phyloP scores from a whole-genome alignment of 306 rosid species.

The Citrullus mucosospermus region DNA sequence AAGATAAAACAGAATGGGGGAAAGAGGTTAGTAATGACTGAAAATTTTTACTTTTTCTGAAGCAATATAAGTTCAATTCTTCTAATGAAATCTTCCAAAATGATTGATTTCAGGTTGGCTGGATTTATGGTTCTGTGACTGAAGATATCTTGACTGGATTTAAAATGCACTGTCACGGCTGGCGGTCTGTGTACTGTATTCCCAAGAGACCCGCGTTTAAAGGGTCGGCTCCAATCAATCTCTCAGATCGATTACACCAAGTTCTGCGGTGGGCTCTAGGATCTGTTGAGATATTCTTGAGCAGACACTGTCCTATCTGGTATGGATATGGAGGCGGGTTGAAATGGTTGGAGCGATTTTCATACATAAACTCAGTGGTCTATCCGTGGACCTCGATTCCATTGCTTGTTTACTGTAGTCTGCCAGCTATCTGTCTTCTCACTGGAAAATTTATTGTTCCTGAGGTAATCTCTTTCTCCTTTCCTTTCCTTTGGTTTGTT shows the following conservation, averaged over 20 bases:
- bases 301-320: slow-evolving; percentile 92
- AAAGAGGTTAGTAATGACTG: slow-evolving; percentile 50
- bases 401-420: slow-evolving; percentile 73
- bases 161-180: slow-evolving; percentile 99
- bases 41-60: not conserved
- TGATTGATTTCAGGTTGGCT: slow-evolving; percentile 54
- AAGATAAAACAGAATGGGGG: slow-evolving; percentile 97
- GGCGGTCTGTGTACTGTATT: slow-evolving; percentile 95
- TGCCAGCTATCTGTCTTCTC: slow-evolving; percentile 89
- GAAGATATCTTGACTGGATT: slow-evolving; percentile 98
- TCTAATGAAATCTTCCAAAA: not conserved
- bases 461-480: slow-evolving; percentile 48
- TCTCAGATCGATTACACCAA: slow-evolving; percentile 91
- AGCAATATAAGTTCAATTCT: not conserved
- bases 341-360: slow-evolving; percentile 72
- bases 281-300: slow-evolving; percentile 89
- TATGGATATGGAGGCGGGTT: slow-evolving; percentile 86
- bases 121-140: slow-evolving; percentile 98
- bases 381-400: slow-evolving; percentile 94
- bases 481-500: not conserved
- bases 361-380: slow-evolving; percentile 79
- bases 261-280: slow-evolving; percentile 98
- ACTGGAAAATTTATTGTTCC: slow-evolving; percentile 92
- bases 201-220: slow-evolving; percentile 87
- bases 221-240: slow-evolving; percentile 95